These are phyloP conservation scores for Neohortaea acidophila DNA, from an alignment of 495 filamentous ascomycete genomes.

Conservation along the genomic window DNA sequence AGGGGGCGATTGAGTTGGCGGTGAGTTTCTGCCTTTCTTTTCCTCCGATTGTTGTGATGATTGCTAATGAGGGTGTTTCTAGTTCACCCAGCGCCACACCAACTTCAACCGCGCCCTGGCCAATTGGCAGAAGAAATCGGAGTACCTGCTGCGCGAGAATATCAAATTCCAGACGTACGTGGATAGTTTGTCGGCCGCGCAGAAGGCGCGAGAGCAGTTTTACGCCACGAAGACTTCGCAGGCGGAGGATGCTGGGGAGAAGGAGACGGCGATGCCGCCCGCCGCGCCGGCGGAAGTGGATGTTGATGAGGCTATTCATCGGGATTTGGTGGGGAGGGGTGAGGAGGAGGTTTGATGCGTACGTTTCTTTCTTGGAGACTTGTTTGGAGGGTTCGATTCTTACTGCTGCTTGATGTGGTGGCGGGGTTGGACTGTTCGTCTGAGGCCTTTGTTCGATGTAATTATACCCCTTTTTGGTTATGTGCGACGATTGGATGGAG, in stretches of 20 bases:
- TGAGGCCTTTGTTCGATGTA: too few species aligned
- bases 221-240: slow-evolving; percentile 21
- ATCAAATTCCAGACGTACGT: slow-evolving; percentile 94
- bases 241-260: slow-evolving; percentile 7
- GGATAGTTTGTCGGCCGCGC: slow-evolving; percentile 53
- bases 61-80: not conserved
- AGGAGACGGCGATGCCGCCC: too few species aligned
- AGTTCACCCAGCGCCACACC: slow-evolving; percentile 70
- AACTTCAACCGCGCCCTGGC: slow-evolving; percentile 72
- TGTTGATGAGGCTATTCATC: too few species aligned
- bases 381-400: too few species aligned
- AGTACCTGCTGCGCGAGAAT: slow-evolving; percentile 83
- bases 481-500: too few species aligned
- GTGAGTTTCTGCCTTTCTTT: slow-evolving; percentile 29
- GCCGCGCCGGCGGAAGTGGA: too few species aligned
- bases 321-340: too few species aligned
- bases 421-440: too few species aligned
- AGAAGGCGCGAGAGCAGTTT: slow-evolving; percentile 42
- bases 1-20: slow-evolving; percentile 54
- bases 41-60: not conserved
- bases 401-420: too few species aligned
- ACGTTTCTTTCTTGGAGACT: too few species aligned
- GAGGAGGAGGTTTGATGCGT: too few species aligned
- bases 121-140: slow-evolving; percentile 94
- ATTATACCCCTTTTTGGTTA: too few species aligned